Percentiles rank a stretch among this genome's conserved stretches.
These are phyloP conservation scores for Malassezia pachydermatis DNA, from an alignment of 1,284 basidiomycete species.

Conservation along the genomic window DNA sequence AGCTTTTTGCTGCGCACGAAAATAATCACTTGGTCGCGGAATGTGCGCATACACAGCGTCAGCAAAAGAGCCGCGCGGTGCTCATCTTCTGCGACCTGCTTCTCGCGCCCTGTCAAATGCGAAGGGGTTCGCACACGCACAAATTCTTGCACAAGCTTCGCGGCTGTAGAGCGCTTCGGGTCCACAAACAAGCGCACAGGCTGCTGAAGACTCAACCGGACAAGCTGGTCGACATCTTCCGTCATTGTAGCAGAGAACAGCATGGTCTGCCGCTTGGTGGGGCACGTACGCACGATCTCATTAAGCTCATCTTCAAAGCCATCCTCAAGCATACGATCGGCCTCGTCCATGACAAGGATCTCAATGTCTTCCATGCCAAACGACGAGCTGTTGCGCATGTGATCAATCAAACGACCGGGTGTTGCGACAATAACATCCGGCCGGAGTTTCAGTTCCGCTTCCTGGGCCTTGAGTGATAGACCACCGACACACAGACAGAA, in stretches of 20 bases:
- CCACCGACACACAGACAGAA: slow-evolving; percentile 23
- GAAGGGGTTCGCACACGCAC: slow-evolving; percentile 34
- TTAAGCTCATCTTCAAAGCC: slow-evolving; percentile 90
- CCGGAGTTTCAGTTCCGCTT: slow-evolving; percentile 46
- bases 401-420: slow-evolving; percentile 52
- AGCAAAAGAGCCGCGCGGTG: slow-evolving; percentile 63
- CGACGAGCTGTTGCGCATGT: slow-evolving; percentile 79
- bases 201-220: slow-evolving; percentile 78
- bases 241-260: slow-evolving; percentile 98
- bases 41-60: slow-evolving; percentile 74
- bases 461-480: slow-evolving; percentile 38
- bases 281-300: slow-evolving; percentile 85
- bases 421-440: slow-evolving; percentile 52
- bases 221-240: slow-evolving; percentile 83
- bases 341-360: slow-evolving; percentile 88
- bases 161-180: slow-evolving; percentile 61
- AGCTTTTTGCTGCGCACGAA: slow-evolving; percentile 93
- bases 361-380: slow-evolving; percentile 89
- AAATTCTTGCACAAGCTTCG: slow-evolving; percentile 88
- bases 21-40: slow-evolving; percentile 72
- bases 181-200: slow-evolving; percentile 55
- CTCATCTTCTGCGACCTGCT: slow-evolving; percentile 57
- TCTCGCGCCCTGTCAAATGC: slow-evolving; percentile 49
- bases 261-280: slow-evolving; percentile 85
- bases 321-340: slow-evolving; percentile 93